These are phyloP conservation scores for Chlorella sp. DNA, from an alignment of 139 green algal genomes.

Conservation along the genomic window DNA sequence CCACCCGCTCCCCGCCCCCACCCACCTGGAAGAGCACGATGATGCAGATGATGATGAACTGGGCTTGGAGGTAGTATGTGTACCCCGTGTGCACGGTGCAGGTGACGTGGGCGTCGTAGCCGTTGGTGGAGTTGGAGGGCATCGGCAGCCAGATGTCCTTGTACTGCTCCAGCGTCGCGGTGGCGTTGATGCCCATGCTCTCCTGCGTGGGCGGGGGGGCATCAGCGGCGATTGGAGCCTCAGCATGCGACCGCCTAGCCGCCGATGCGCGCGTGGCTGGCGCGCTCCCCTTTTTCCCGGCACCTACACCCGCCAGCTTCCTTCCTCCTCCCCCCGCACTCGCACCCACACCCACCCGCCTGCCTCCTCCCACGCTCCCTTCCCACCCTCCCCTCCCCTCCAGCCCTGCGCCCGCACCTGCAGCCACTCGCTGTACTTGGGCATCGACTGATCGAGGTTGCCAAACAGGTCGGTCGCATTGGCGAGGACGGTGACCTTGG, in stretches of 20 bases:
- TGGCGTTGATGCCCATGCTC: slow-evolving; percentile 44
- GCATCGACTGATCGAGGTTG: slow-evolving; percentile 25
- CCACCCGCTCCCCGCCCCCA: neutral
- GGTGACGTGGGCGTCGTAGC: slow-evolving; percentile 24
- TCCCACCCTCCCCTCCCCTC: too few species aligned
- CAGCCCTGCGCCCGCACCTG: too few species aligned
- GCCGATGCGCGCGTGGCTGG: too few species aligned
- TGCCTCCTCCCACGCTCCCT: too few species aligned
- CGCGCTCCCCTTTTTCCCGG: too few species aligned
- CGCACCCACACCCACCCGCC: too few species aligned
- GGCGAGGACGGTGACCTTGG: slow-evolving; percentile 17
- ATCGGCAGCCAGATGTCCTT: slow-evolving; percentile 11
- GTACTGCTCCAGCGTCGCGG: slow-evolving; percentile 26
- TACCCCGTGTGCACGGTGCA: slow-evolving; percentile 31
- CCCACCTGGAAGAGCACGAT: slow-evolving; percentile 32
- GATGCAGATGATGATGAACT: slow-evolving; percentile 31
- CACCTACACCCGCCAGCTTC: too few species aligned
- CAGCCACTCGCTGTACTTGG: slow-evolving; percentile 28
- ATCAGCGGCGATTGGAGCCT: slow-evolving; percentile 13
- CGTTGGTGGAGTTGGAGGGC: slow-evolving; percentile 24
- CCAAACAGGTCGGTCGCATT: slow-evolving; percentile 29
- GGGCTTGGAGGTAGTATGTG: slow-evolving; percentile 34
- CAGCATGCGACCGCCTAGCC: slow-evolving; percentile 21
- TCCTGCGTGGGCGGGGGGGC: too few species aligned
- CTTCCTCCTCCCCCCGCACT: too few species aligned